A percentile compares a stretch with the other conserved stretches of the same genome.
Conservation (phyloP, 1,284 basidiomycete species). For the Cryptococcus wingfieldii region DNA sequence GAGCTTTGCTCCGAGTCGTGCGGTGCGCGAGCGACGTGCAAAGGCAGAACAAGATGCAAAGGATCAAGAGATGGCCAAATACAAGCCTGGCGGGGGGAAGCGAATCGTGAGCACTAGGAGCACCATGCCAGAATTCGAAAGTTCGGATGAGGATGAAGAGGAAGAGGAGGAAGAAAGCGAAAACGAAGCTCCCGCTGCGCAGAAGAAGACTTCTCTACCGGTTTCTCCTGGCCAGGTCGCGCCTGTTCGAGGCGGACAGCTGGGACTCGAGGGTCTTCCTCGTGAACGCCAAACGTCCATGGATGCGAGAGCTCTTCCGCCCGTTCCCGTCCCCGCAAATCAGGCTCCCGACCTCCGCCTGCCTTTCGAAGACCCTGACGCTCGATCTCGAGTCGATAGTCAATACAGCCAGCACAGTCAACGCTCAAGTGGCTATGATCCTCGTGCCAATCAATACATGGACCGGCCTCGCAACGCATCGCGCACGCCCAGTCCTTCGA, state of each 20-base stretch:
- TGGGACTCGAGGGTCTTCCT: not conserved
- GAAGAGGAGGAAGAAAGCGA: constrained; percentile 68
- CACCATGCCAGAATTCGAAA: constrained; percentile 11
- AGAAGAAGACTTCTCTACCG: constrained; percentile 20
- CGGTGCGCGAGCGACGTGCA: constrained; percentile 74
- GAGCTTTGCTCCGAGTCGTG: constrained; percentile 76
- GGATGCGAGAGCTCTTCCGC: constrained; percentile 15
- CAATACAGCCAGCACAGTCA: not conserved
- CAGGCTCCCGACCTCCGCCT: constrained; percentile 7
- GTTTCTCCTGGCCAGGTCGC: constrained; percentile 13
- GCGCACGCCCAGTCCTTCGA: not conserved
- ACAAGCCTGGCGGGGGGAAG: constrained; percentile 35
- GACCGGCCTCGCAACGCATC: not conserved
- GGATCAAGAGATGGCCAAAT: constrained; percentile 69
- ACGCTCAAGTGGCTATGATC: not conserved
- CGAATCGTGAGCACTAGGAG: constrained; percentile 6
- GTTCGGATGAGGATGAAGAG: constrained; percentile 69
- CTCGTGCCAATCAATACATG: not conserved
- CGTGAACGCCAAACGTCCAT: constrained; percentile 1
- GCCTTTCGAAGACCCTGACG: constrained; percentile 2
- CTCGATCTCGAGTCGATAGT: not conserved
- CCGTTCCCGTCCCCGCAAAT: constrained; percentile 8
- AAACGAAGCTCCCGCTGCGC: constrained; percentile 48
- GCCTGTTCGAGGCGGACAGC: constrained; percentile 3
- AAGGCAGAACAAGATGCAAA: constrained; percentile 60